Evolutionary conservation across 2,329 filamentous ascomycete genomes (phyloP).

Genomic region (Fusarium stilboides): DNA sequence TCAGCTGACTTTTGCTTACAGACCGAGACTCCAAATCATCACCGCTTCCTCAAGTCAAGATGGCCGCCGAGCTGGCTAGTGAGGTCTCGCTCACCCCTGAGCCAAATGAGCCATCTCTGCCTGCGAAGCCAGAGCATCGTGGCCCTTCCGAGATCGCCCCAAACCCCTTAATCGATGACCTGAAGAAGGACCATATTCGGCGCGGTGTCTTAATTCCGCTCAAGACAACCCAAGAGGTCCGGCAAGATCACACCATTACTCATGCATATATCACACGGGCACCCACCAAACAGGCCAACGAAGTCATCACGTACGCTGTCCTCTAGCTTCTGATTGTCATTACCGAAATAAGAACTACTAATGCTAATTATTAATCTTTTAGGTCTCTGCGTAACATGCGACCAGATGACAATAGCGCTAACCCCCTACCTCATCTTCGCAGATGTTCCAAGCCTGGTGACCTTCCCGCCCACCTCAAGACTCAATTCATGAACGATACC

Average conservation of each 20-base stretch:
- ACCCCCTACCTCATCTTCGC: slow-evolving; percentile 79
- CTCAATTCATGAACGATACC: slow-evolving; percentile 72
- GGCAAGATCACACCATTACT: slow-evolving; percentile 71
- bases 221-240: slow-evolving; percentile 75
- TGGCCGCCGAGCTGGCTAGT: slow-evolving; percentile 30
- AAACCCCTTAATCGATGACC: slow-evolving; percentile 58
- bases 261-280: slow-evolving; percentile 80
- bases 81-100: slow-evolving; percentile 33
- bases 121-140: slow-evolving; percentile 39
- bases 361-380: slow-evolving; percentile 36
- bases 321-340: not conserved
- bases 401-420: slow-evolving; percentile 71
- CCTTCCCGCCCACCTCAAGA: slow-evolving; percentile 76
- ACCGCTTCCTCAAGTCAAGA: slow-evolving; percentile 19
- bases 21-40: not conserved
- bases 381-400: slow-evolving; percentile 71
- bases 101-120: slow-evolving; percentile 12
- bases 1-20: slow-evolving; percentile 1
- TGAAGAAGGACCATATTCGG: slow-evolving; percentile 56
- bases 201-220: slow-evolving; percentile 71
- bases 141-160: slow-evolving; percentile 49
- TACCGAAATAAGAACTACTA: not conserved
- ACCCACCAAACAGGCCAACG: slow-evolving; percentile 79
- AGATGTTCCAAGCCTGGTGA: slow-evolving; percentile 81
- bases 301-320: slow-evolving; percentile 76